Evolutionary conservation across 352 stramenopile genomes (phyloP).

Genomic region (Phytophthora cryptogea): DNA sequence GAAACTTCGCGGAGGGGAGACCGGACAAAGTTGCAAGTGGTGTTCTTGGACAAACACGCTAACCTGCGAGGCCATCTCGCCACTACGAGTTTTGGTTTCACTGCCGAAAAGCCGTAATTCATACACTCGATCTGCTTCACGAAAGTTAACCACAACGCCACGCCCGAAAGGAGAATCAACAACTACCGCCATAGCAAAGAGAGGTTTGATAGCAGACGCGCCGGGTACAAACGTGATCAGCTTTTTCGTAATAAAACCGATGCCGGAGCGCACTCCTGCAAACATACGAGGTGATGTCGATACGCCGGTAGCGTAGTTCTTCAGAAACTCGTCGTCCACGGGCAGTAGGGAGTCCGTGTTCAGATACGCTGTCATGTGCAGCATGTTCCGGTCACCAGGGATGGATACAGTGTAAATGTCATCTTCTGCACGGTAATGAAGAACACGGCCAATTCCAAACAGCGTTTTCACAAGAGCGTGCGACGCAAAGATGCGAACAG

Average conservation of each 20-base stretch:
- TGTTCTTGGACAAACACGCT: conserved; percentile 65
- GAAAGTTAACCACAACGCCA: conserved; percentile 70
- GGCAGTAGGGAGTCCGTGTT: conserved; percentile 51
- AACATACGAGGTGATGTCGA: conserved; percentile 71
- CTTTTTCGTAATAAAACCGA: conserved; percentile 84
- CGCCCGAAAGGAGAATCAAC: conserved; percentile 82
- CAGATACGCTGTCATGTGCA: conserved; percentile 51
- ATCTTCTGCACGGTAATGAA: conserved; percentile 68
- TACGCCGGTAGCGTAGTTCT: conserved; percentile 29
- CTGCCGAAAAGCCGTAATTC: conserved; percentile 63
- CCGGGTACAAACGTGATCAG: conserved; percentile 75
- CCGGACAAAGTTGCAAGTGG: conserved; percentile 45
- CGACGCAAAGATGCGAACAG: conserved; percentile 46
- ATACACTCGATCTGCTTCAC: conserved; percentile 65
- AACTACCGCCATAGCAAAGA: conserved; percentile 54
- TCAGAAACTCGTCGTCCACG: conserved; percentile 39
- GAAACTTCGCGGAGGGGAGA: conserved; percentile 70
- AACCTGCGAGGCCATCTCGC: conserved; percentile 14
- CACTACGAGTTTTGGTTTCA: conserved; percentile 39
- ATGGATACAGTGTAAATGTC: conserved; percentile 75
- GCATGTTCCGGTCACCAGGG: conserved; percentile 41
- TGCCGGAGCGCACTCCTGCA: conserved; percentile 64
- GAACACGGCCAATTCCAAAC: conserved; percentile 72
- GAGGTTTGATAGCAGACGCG: conserved; percentile 43
- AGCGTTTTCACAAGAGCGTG: conserved; percentile 74